Conservation (phyloP, 495 filamentous ascomycete genomes). For the Aspergillus sparsus region DNA sequence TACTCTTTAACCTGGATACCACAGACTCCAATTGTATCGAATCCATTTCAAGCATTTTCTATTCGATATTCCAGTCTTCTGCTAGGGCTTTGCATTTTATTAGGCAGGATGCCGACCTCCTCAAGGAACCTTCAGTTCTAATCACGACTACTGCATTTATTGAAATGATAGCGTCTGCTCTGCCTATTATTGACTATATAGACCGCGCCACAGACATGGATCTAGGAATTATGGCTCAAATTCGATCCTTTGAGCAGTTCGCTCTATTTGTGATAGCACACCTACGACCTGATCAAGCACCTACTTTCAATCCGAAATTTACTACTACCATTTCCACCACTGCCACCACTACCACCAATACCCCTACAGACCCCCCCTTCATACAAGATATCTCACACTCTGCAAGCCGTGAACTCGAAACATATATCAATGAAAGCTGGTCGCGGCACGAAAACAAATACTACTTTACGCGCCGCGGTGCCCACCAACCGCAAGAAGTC, state of each 20-base stretch:
- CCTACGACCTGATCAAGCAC: conserved; percentile 19
- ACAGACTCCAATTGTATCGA: conserved; percentile 43
- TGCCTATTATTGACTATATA: conserved; percentile 58
- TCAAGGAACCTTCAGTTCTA: conserved; percentile 41
- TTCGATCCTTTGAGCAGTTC: conserved; percentile 39
- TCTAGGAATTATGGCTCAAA: conserved; percentile 26
- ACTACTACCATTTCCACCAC: background rate
- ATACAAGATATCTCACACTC: conserved; percentile 30
- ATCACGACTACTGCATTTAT: conserved; percentile 47
- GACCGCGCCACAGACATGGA: conserved; percentile 33
- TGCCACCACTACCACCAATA: background rate
- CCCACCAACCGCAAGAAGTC: conserved; percentile 39
- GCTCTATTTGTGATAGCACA: conserved; percentile 28
- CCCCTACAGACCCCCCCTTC: conserved; percentile 20
- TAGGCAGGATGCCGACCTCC: conserved; percentile 29
- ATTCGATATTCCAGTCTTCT: conserved; percentile 45
- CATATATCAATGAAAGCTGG: conserved; percentile 42
- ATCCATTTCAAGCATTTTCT: conserved; percentile 47
- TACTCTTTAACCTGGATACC: conserved; percentile 54
- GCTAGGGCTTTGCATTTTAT: conserved; percentile 38
- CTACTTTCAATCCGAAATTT: background rate
- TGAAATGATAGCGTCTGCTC: conserved; percentile 44
- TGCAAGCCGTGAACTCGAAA: conserved; percentile 39
- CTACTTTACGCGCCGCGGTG: conserved; percentile 44
- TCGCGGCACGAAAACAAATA: conserved; percentile 40